These are phyloP conservation scores for Populus hybrid DNA, from an alignment of 441 rosid genomes.

Conservation along the genomic window DNA sequence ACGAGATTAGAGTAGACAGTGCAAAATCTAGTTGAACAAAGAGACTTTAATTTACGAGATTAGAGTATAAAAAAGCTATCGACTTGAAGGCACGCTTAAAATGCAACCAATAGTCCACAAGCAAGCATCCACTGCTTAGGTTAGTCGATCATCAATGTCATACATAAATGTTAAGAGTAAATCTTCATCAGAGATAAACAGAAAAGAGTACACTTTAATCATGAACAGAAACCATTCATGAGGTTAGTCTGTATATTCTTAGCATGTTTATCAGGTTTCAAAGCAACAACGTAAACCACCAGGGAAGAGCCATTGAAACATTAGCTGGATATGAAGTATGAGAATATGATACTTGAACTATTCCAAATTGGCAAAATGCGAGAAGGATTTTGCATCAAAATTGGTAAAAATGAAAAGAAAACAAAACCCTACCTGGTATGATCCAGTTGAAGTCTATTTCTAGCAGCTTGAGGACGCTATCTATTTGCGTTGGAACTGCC, in stretches of 20 bases:
- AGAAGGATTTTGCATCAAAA: neutral
- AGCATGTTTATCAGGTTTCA: neutral
- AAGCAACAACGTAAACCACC: neutral
- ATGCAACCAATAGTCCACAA: too few relatives aligned
- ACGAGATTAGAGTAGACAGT: neutral
- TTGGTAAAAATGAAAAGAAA: neutral
- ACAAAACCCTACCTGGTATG: neutral
- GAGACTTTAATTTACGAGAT: too few relatives aligned
- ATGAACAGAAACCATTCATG: too few relatives aligned
- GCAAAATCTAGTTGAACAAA: neutral
- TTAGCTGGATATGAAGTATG: neutral
- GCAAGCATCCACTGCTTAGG: neutral
- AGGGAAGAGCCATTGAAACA: neutral
- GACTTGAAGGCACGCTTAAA: too few relatives aligned
- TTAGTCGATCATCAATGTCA: too few relatives aligned
- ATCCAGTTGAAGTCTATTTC: slow-evolving; percentile 14
- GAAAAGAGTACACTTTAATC: too few relatives aligned
- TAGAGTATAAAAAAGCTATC: too few relatives aligned
- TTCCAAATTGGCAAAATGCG: neutral
- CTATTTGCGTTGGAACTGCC: slow-evolving; percentile 16
- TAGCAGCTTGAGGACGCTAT: slow-evolving; percentile 11
- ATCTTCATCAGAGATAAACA: too few relatives aligned
- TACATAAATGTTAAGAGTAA: too few relatives aligned
- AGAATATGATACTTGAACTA: neutral
- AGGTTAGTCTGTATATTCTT: neutral